Evolutionary conservation across 306 rosid genomes (phyloP).

Genomic region (Ormosia semicastrata): DNA sequence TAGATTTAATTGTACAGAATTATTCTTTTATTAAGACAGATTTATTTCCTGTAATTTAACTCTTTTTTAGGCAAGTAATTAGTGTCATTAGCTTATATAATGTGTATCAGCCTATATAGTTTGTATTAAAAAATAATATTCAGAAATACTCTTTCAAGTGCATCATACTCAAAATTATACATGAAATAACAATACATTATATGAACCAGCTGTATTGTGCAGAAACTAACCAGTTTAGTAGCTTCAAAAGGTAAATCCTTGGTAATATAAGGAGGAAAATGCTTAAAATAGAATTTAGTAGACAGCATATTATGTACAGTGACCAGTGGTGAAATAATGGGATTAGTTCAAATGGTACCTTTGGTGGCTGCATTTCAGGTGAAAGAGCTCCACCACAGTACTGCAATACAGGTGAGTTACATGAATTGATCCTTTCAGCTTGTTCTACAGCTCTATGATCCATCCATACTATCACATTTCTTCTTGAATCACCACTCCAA

Average conservation of each 20-base stretch:
- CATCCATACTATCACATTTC: slow-evolving; percentile 97
- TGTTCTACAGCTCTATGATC: slow-evolving; percentile 96
- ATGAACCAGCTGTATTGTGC: neutral
- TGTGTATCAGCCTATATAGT: too few species aligned
- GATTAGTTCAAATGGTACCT: slow-evolving; percentile 49
- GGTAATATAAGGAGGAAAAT: neutral
- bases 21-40: too few species aligned
- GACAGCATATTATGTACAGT: neutral
- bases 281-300: neutral
- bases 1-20: too few species aligned
- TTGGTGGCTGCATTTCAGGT: slow-evolving; percentile 99
- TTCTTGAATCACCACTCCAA: slow-evolving; percentile 90
- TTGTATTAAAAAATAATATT: too few species aligned
- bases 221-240: slow-evolving; percentile 2
- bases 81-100: too few species aligned
- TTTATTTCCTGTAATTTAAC: too few species aligned
- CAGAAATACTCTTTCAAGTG: too few species aligned
- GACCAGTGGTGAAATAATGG: neutral
- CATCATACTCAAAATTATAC: slow-evolving; percentile 1
- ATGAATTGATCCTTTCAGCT: slow-evolving; percentile 83
- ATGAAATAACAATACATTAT: neutral
- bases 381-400: slow-evolving; percentile 95
- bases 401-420: slow-evolving; percentile 77
- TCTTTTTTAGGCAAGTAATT: too few species aligned
- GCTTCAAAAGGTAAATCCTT: slow-evolving; percentile 2